Conservation (phyloP, 176 grass and related monocot species). For the Eleusine indica region DNA sequence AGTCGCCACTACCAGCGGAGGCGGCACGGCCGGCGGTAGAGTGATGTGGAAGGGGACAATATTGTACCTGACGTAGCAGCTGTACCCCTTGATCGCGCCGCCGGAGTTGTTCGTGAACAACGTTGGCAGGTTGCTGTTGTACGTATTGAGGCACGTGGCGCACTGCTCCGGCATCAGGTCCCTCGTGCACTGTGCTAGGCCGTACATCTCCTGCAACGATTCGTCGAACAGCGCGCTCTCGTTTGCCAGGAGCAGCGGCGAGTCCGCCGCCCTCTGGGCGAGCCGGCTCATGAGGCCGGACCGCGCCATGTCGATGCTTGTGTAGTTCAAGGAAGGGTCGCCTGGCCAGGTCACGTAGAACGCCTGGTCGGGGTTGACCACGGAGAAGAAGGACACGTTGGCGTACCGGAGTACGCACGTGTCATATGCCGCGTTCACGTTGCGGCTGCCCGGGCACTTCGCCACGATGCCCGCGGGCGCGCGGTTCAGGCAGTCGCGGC, state of each 20-base stretch:
- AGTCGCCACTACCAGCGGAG: not conserved
- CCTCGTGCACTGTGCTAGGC: conserved; percentile 59
- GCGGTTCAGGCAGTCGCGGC: not conserved
- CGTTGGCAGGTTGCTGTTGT: no score
- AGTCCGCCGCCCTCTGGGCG: not conserved
- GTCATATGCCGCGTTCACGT: not conserved
- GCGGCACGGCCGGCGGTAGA: not conserved
- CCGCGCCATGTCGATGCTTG: not conserved
- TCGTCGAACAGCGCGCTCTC: not conserved
- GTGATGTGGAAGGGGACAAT: conserved; percentile 12
- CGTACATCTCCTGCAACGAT: conserved; percentile 15
- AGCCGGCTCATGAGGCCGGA: conserved; percentile 1
- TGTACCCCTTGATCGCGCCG: conserved; percentile 28
- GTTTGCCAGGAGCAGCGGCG: conserved; percentile 5
- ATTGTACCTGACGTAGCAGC: conserved; percentile 20
- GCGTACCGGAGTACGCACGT: conserved; percentile 59
- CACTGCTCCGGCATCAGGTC: not conserved
- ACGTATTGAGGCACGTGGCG: conserved; percentile 31
- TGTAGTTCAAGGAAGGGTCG: not conserved
- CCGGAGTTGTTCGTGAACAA: conserved; percentile 12
- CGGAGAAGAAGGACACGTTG: not conserved
- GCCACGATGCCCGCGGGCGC: not conserved
- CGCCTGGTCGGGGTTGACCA: not conserved
- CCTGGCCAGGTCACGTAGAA: not conserved
- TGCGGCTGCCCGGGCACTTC: conserved; percentile 21